Base-by-base conservation (phyloP, 2,329 filamentous ascomycete genomes). In the Ceratocystis destructans region DNA sequence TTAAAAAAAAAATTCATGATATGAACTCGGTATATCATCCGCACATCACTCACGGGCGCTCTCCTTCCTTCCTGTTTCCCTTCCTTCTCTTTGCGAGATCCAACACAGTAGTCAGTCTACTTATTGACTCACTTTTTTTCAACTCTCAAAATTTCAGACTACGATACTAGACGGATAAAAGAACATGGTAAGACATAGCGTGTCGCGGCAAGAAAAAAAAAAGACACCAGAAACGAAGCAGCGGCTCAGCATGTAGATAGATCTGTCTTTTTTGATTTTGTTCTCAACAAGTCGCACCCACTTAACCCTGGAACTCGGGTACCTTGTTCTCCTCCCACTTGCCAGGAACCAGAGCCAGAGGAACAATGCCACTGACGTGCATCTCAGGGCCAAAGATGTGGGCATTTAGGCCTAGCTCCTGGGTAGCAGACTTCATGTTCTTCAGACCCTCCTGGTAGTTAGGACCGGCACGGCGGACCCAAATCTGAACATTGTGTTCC, bases 381-480 rank as follows among this genome's bases (percentile, higher is more conserved):
- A 97, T 96, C 80, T 96, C 86, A 59, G 83, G 83, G 65, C 83
- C 83, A 70, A 84, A 85, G 73, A 85, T 82, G 77, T 84, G 83
- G 74, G 82, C 81, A 71, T 82, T 77, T 71, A 99, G 84, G 72
- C 90, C 89, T 68, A 99, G 85, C 82, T 99, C 94, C 76, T 93
- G 86, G 69, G 91, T 94, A 69, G 96, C 93, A 62, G 86, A 84
- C 85, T 97, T 97, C 85, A 99, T 96, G 86, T 97, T 99, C 87
- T 96, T 96, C 71, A 99, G 87, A 80, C 94, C 94, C 80, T 99
- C 94, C 80, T 99, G 94, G 86, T 96, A 99, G 84, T 99, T 99
- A 78, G 94, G 94, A 69, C 94, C 76, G 64, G 94, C 84, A 78
- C 84, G 83, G 74, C 85, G 82, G 70, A 97, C 92, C 94, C 93